phyloP scores from a whole-genome alignment of 1,139 yeast species.

The Pichia sp. region DNA sequence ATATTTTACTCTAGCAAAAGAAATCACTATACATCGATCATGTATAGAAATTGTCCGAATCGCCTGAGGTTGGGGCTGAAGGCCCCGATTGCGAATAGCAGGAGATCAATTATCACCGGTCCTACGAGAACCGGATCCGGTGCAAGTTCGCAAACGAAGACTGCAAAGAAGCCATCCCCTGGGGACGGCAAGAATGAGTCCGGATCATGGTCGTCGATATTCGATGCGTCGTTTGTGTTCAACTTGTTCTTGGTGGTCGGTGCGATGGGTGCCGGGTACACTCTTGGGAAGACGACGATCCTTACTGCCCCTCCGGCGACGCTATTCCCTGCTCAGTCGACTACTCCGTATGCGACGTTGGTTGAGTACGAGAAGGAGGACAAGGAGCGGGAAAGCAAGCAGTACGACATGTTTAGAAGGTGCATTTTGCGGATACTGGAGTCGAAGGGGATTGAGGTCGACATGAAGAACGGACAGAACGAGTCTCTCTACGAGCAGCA shows the following conservation, averaged over 20 bases:
- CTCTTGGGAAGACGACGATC: constrained; percentile 27
- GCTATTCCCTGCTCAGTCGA: constrained; percentile 28
- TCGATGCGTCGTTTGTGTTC: constrained; percentile 30
- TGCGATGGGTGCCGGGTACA: constrained; percentile 33
- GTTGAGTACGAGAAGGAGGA: constrained; percentile 23
- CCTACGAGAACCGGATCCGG: constrained; percentile 14
- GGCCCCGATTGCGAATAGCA: not conserved
- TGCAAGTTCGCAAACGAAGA: constrained; percentile 8
- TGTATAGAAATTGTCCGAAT: not conserved
- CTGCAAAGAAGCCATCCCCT: not conserved
- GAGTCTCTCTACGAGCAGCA: constrained; percentile 16
- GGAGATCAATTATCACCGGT: constrained; percentile 11
- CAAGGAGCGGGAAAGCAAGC: constrained; percentile 16
- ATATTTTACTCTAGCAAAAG: too few relatives aligned
- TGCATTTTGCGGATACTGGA: constrained; percentile 24
- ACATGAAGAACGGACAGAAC: constrained; percentile 23
- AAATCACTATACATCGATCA: not conserved
- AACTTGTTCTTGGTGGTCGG: constrained; percentile 28
- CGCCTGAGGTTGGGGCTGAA: not conserved
- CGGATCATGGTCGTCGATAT: constrained; percentile 22
- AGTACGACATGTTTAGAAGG: constrained; percentile 27
- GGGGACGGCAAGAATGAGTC: not conserved
- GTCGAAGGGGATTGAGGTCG: constrained; percentile 26
- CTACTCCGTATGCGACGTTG: constrained; percentile 26
- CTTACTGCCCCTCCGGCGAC: constrained; percentile 28